phyloP scores from a whole-genome alignment of 805 yeast species.

The Kuraishia molischiana region DNA sequence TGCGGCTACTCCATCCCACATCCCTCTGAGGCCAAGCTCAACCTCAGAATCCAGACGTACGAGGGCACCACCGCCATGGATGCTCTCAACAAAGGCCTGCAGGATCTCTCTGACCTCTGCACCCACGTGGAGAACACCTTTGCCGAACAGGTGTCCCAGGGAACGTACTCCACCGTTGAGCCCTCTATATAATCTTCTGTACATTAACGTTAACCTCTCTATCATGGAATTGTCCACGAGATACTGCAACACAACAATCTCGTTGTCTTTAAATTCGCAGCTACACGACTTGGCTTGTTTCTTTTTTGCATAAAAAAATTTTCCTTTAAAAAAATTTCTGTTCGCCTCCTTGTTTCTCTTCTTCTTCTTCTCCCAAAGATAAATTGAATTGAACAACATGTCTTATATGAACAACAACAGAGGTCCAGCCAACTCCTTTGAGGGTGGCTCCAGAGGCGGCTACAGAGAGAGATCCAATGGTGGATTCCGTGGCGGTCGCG shows the following conservation, averaged over 20 bases:
- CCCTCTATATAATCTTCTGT: too few species aligned
- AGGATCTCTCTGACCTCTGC: slow-evolving; percentile 76
- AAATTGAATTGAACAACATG: slow-evolving; percentile 16
- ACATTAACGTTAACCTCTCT: too few species aligned
- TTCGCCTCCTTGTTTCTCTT: slow-evolving; percentile 3
- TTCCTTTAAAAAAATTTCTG: slow-evolving; percentile 3
- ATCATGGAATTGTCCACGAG: too few species aligned
- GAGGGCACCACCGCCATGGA: slow-evolving; percentile 78
- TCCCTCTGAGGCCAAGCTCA: slow-evolving; percentile 86
- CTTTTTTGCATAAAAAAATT: too few species aligned
- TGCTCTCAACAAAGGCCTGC: slow-evolving; percentile 86
- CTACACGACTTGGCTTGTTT: too few species aligned
- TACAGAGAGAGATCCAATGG: slow-evolving; percentile 24
- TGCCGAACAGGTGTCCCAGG: slow-evolving; percentile 54
- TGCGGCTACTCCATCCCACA: slow-evolving; percentile 98
- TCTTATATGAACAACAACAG: slow-evolving; percentile 30
- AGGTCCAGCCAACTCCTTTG: slow-evolving; percentile 20
- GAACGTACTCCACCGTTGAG: slow-evolving; percentile 28
- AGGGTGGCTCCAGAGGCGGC: slow-evolving; percentile 24
- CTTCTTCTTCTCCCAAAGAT: slow-evolving; percentile 2
- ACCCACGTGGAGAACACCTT: slow-evolving; percentile 74
- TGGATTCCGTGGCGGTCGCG: slow-evolving; percentile 27
- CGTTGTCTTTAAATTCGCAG: too few species aligned
- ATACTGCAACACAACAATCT: too few species aligned
- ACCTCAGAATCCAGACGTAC: slow-evolving; percentile 90